Percentiles rank a stretch among this genome's conserved stretches.
Evolutionary conservation across 2,329 filamentous ascomycete species (phyloP).

Genomic region (Elsinoe ampelina): DNA sequence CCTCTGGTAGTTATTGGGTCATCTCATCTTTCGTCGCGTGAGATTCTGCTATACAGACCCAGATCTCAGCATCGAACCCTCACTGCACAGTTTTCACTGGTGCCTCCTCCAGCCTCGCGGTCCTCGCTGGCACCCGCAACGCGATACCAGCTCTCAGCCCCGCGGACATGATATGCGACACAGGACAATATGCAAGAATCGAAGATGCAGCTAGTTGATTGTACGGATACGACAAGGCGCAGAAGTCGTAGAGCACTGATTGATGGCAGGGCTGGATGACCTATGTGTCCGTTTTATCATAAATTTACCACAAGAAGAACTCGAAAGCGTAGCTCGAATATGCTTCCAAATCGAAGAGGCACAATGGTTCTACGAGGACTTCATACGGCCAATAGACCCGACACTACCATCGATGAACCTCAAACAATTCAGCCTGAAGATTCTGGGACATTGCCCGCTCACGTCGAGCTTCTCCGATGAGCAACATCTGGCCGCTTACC

Average conservation of each 20-base stretch:
- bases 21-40: too few species aligned
- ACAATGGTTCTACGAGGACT: constrained; percentile 99
- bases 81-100: too few species aligned
- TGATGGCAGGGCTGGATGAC: constrained; percentile 74
- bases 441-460: constrained; percentile 90
- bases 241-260: background rate
- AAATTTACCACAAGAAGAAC: constrained; percentile 86
- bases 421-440: constrained; percentile 74
- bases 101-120: background rate
- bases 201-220: constrained; percentile 85
- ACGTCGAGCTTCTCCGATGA: constrained; percentile 71
- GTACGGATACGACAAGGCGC: constrained; percentile 39
- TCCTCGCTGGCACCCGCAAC: background rate
- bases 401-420: constrained; percentile 76
- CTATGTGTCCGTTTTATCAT: constrained; percentile 96
- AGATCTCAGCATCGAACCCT: too few species aligned
- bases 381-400: constrained; percentile 83
- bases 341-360: constrained; percentile 99
- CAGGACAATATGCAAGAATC: constrained; percentile 59
- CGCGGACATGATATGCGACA: constrained; percentile 52
- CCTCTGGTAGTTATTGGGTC: too few species aligned
- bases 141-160: background rate
- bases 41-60: too few species aligned
- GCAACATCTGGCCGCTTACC: constrained; percentile 73
- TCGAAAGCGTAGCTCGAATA: constrained; percentile 82